Percentiles rank a stretch among this genome's conserved stretches.
phyloP scores from a whole-genome alignment of 139 green algal species.

The Zygnema circumcarinatum region DNA sequence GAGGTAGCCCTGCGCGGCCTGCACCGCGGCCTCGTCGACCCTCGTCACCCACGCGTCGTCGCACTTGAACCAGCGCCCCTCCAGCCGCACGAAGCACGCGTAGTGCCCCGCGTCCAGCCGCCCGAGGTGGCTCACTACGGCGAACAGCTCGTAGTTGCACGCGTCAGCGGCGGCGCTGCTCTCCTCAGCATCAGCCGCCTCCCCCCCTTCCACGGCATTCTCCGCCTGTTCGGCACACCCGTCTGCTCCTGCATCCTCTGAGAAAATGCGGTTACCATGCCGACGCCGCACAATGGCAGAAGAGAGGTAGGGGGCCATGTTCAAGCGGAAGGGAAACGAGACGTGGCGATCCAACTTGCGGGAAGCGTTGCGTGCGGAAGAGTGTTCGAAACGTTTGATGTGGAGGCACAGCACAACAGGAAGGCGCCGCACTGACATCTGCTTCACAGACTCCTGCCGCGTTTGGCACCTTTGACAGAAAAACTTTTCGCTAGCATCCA shows the following conservation, averaged over 20 bases:
- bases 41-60: constrained; percentile 82
- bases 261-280: constrained; percentile 16
- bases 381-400: constrained; percentile 90
- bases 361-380: constrained; percentile 19
- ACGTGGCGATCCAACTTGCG: constrained; percentile 83
- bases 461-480: constrained; percentile 51
- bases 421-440: constrained; percentile 83
- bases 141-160: constrained; percentile 80
- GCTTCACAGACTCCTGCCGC: constrained; percentile 73
- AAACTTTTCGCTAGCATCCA: constrained; percentile 64
- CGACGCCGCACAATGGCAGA: constrained; percentile 66
- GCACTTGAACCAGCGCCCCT: constrained; percentile 78
- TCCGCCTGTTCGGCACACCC: neutral
- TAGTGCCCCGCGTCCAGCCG: constrained; percentile 82
- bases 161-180: neutral
- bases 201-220: neutral
- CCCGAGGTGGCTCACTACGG: constrained; percentile 80
- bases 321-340: constrained; percentile 76
- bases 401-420: constrained; percentile 87
- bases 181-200: neutral
- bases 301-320: constrained; percentile 81
- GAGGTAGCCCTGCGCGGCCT: constrained; percentile 83
- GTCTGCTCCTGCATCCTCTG: neutral
- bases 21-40: constrained; percentile 74
- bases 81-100: constrained; percentile 72